Evolutionary conservation across 345 rosid species (phyloP).

Genomic region (Syzygium oleosum): DNA sequence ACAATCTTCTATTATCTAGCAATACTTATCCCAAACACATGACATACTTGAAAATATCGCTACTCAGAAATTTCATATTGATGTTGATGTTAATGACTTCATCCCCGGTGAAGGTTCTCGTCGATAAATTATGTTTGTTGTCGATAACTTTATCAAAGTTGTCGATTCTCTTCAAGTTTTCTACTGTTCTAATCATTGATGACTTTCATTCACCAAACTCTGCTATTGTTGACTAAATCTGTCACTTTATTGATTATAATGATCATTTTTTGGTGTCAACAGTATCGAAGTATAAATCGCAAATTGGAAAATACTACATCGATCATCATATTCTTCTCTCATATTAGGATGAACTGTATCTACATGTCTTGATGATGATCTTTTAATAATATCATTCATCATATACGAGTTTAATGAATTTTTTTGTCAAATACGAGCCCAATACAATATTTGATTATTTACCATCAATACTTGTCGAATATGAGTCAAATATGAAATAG

Average conservation of each 20-base stretch:
- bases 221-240: not conserved
- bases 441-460: not conserved
- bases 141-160: not conserved
- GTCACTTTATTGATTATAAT: not conserved
- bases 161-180: accelerated
- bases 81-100: not conserved
- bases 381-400: not conserved
- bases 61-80: no score
- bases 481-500: not conserved
- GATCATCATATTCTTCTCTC: not conserved
- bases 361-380: not conserved
- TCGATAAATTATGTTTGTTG: not conserved
- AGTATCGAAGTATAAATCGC: not conserved
- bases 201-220: not conserved
- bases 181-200: not conserved
- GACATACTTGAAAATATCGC: no score
- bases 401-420: not conserved
- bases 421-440: not conserved
- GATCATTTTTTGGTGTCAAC: not conserved
- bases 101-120: not conserved
- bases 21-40: no score
- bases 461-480: not conserved
- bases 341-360: not conserved
- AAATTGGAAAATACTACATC: not conserved
- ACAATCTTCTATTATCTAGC: no score